Conservation (phyloP, 306 rosid genomes). For the Vachellia pachyceras region DNA sequence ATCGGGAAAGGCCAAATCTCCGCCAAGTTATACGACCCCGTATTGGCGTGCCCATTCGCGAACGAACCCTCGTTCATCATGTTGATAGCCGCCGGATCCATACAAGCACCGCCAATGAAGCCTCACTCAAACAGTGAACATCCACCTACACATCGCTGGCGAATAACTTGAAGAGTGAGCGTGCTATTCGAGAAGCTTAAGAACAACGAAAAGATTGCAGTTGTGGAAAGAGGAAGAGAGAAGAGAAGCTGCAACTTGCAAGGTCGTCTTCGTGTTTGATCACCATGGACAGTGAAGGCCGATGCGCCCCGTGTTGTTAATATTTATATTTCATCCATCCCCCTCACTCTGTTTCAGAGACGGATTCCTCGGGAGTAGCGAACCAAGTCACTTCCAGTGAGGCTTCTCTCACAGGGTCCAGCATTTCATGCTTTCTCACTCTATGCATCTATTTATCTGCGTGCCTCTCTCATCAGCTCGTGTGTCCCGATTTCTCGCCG, state of each 20-base stretch:
- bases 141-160: neutral
- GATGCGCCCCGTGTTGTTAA: slow-evolving; percentile 53
- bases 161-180: neutral
- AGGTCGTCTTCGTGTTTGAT: slow-evolving; percentile 39
- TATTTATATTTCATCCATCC: slow-evolving; percentile 23
- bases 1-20: slow-evolving; percentile 88
- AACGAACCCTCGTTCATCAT: slow-evolving; percentile 58
- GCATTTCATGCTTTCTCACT: slow-evolving; percentile 13
- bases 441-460: neutral
- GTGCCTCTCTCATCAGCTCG: neutral
- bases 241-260: neutral
- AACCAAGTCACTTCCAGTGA: slow-evolving; percentile 61
- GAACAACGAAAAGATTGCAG: neutral
- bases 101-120: slow-evolving; percentile 15
- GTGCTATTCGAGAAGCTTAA: neutral
- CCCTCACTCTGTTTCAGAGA: slow-evolving; percentile 43
- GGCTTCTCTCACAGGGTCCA: slow-evolving; percentile 59
- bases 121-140: neutral
- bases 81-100: slow-evolving; percentile 65
- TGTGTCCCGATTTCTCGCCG: slow-evolving; percentile 23
- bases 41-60: slow-evolving; percentile 54
- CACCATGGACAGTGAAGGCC: slow-evolving; percentile 70
- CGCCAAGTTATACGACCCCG: slow-evolving; percentile 62
- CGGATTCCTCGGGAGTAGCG: slow-evolving; percentile 61
- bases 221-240: neutral